Evolutionary conservation across 164 flowering plant species (phyloP), one percentile per base, ranked within the genome.

Genomic region (Aristolochia contorta): DNA sequence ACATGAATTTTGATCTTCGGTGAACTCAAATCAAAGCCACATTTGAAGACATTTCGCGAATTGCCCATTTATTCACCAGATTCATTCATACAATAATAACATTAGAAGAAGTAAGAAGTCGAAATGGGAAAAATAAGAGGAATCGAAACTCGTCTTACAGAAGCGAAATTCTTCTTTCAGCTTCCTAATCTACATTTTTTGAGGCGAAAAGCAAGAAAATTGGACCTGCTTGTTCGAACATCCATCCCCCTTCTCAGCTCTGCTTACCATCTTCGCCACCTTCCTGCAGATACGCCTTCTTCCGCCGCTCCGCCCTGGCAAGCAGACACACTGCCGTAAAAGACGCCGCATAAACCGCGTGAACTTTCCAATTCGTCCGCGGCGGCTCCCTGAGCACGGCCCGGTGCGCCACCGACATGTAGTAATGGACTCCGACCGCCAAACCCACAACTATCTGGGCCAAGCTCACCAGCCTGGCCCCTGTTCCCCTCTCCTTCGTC

Each of bases 221-320:
- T 49, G 20, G 10, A 49, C 6, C 53, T 15, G 22, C 19, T 49
- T 49, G 53, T n/a, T 21, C 53, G 23, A 21, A n/a, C n/a, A n/a
- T n/a, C n/a, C n/a, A n/a, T 23, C 25, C 19, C 23, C 4, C 3
- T 37, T 37, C 43, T 46, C 60, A 91, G 58, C 69, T 89, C 77
- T 74, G 81, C 83, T 89, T 92, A n/a, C 88, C 96, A 53, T 87
- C 96, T n/a, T 81, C 85, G 0, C 93, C 87, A 6, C 82, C 86
- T 0, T 80, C 91, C 61, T 75, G 91, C 64, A 83, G 45, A 66
- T 92, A 92, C n/a, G 86, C 82, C 72, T 92, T 92, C 87, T 92
- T 92, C 59, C 89, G 79, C 78, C 91, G 68, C 60, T 92, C 96
- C 13, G 82, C 80, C 2, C 55, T 62, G 5, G 85, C 79, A 15